Conservation (phyloP, 495 filamentous ascomycete genomes). For the Articulospora tetracladia region DNA sequence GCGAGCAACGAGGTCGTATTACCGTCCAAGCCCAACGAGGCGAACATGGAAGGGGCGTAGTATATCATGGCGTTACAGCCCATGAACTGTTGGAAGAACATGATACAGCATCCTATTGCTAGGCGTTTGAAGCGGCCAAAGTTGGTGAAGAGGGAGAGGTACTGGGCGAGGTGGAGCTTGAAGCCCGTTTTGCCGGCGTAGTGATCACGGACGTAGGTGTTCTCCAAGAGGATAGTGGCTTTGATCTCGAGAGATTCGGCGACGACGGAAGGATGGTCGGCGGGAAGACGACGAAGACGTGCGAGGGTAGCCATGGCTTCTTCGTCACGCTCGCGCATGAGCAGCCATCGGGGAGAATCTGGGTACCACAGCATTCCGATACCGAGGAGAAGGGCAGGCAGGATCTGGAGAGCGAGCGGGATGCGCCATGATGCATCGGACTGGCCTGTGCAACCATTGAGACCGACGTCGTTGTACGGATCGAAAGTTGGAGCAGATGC, state of each 20-base stretch:
- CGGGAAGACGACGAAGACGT: slow-evolving; percentile 52
- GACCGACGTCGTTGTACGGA: slow-evolving; percentile 39
- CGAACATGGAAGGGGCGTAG: slow-evolving; percentile 45
- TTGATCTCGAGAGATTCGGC: slow-evolving; percentile 79
- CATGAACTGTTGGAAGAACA: slow-evolving; percentile 62
- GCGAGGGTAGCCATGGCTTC: slow-evolving; percentile 45
- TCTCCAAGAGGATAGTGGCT: slow-evolving; percentile 71
- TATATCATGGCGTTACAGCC: slow-evolving; percentile 30
- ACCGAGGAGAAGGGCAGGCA: slow-evolving; percentile 36
- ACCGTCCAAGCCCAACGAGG: slow-evolving; percentile 56
- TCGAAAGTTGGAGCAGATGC: slow-evolving; percentile 29
- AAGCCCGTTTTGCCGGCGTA: slow-evolving; percentile 20
- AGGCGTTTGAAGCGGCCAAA: slow-evolving; percentile 48
- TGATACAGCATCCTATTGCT: slow-evolving; percentile 59
- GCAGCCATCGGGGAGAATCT: slow-evolving; percentile 53
- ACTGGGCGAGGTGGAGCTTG: slow-evolving; percentile 34
- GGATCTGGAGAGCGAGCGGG: slow-evolving; percentile 44
- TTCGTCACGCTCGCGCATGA: slow-evolving; percentile 41
- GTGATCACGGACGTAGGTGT: slow-evolving; percentile 32
- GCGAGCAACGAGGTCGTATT: slow-evolving; percentile 53
- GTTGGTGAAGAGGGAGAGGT: slow-evolving; percentile 12
- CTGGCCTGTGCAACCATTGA: slow-evolving; percentile 37
- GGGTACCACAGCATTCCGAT: slow-evolving; percentile 25
- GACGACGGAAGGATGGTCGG: slow-evolving; percentile 59
- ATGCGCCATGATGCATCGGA: slow-evolving; percentile 51